Percentiles rank a stretch among this genome's conserved stretches.
Conservation (phyloP, 106 monocot genomes). For the Dendrobium officinale region DNA sequence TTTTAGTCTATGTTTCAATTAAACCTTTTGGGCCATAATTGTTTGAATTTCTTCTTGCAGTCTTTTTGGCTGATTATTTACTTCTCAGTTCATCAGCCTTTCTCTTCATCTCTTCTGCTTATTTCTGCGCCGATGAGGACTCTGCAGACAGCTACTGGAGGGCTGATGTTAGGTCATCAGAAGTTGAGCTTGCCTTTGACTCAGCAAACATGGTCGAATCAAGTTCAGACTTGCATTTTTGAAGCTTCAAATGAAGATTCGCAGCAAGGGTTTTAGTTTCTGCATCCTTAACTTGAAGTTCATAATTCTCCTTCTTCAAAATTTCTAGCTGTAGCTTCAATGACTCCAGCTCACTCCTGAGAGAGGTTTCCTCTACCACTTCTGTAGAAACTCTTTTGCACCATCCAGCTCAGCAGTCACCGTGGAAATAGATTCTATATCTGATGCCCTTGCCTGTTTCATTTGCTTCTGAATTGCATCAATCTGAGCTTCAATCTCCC, state of each 20-base stretch:
- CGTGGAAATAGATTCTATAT: conserved; percentile 34
- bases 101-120: conserved; percentile 61
- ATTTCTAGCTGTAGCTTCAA: conserved; percentile 56
- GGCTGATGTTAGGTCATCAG: conserved; percentile 44
- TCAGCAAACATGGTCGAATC: conserved; percentile 39
- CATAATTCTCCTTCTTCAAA: conserved; percentile 50
- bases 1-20: too few species aligned
- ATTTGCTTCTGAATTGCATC: conserved; percentile 36
- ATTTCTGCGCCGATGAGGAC: conserved; percentile 37
- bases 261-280: conserved; percentile 48
- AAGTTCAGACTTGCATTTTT: conserved; percentile 60
- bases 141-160: conserved; percentile 55
- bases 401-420: conserved; percentile 55
- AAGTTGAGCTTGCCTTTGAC: conserved; percentile 30
- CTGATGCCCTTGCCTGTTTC: conserved; percentile 30
- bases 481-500: conserved; percentile 19
- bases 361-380: conserved; percentile 45
- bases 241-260: conserved; percentile 52
- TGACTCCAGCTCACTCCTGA: conserved; percentile 37
- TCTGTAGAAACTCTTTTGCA: conserved; percentile 51
- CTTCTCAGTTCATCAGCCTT: conserved; percentile 35
- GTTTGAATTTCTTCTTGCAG: too few species aligned
- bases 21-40: too few species aligned
- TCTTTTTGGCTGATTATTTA: conserved; percentile 31
- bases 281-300: conserved; percentile 55